Percentiles rank a stretch among this genome's conserved stretches.
phyloP scores from a whole-genome alignment of 805 yeast species.

The Metschnikowia matae region DNA sequence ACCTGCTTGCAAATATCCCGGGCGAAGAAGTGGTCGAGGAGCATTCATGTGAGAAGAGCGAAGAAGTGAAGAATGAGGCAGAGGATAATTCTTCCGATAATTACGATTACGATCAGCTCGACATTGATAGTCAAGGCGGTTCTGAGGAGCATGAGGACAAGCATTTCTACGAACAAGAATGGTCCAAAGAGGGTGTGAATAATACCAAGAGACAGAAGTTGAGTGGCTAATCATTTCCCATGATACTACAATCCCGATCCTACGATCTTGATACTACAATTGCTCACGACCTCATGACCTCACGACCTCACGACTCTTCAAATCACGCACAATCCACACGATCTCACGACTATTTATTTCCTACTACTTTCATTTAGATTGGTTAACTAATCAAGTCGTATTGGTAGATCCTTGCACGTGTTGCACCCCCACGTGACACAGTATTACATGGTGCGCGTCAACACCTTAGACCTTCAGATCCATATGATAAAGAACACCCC shows the following conservation, averaged over 20 bases:
- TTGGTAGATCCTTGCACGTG: too few relatives aligned
- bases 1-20: slow-evolving; percentile 12
- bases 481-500: too few relatives aligned
- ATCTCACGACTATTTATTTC: too few relatives aligned
- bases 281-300: too few relatives aligned
- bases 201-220: slow-evolving; percentile 3
- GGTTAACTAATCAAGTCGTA: too few relatives aligned
- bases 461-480: neutral
- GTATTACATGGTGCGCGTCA: neutral
- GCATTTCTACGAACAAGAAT: slow-evolving; percentile 11
- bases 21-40: slow-evolving; percentile 4
- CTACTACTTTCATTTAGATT: too few relatives aligned
- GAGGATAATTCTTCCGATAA: slow-evolving; percentile 9
- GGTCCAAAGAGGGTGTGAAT: slow-evolving; percentile 11
- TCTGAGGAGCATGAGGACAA: slow-evolving; percentile 16
- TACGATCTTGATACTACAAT: too few relatives aligned
- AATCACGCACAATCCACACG: too few relatives aligned
- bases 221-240: neutral
- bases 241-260: too few relatives aligned
- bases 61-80: neutral
- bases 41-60: neutral
- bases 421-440: too few relatives aligned
- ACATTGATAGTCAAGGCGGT: slow-evolving; percentile 14
- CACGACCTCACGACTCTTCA: too few relatives aligned
- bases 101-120: slow-evolving; percentile 15